phyloP scores from a whole-genome alignment of 495 filamentous ascomycete species.

The Rostrohypoxylon terebratum region DNA sequence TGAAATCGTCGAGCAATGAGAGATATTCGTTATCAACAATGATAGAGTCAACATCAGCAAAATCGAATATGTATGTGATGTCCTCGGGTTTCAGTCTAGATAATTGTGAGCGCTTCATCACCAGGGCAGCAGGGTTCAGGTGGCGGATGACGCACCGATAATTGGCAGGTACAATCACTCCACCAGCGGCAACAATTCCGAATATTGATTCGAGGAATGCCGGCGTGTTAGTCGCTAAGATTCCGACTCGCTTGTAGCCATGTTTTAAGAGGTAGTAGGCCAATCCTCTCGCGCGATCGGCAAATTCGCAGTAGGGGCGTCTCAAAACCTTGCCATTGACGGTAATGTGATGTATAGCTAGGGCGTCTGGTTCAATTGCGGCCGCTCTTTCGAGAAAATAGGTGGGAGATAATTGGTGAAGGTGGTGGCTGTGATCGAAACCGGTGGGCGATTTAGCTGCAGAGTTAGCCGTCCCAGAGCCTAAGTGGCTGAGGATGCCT shows the following conservation, averaged over 20 bases:
- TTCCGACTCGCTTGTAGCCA: slow-evolving; percentile 75
- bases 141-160: slow-evolving; percentile 59
- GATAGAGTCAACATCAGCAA: slow-evolving; percentile 86
- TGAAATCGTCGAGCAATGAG: slow-evolving; percentile 74
- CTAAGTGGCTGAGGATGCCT: slow-evolving; percentile 72
- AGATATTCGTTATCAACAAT: slow-evolving; percentile 86
- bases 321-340: slow-evolving; percentile 77
- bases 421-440: slow-evolving; percentile 68
- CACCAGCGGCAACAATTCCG: slow-evolving; percentile 87
- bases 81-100: slow-evolving; percentile 83
- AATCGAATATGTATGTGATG: slow-evolving; percentile 88
- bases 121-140: not conserved
- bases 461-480: slow-evolving; percentile 46
- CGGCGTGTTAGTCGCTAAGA: slow-evolving; percentile 91
- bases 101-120: not conserved
- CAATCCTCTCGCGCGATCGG: slow-evolving; percentile 85
- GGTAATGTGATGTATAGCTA: slow-evolving; percentile 89
- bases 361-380: slow-evolving; percentile 86
- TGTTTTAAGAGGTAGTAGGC: slow-evolving; percentile 86
- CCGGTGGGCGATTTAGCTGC: slow-evolving; percentile 48
- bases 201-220: slow-evolving; percentile 93
- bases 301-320: slow-evolving; percentile 80
- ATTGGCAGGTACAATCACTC: slow-evolving; percentile 85
- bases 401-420: slow-evolving; percentile 88
- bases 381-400: slow-evolving; percentile 90